Evolutionary conservation across 1,139 yeast species (phyloP).

Genomic region (Kurtzmaniella quercitrusa): DNA sequence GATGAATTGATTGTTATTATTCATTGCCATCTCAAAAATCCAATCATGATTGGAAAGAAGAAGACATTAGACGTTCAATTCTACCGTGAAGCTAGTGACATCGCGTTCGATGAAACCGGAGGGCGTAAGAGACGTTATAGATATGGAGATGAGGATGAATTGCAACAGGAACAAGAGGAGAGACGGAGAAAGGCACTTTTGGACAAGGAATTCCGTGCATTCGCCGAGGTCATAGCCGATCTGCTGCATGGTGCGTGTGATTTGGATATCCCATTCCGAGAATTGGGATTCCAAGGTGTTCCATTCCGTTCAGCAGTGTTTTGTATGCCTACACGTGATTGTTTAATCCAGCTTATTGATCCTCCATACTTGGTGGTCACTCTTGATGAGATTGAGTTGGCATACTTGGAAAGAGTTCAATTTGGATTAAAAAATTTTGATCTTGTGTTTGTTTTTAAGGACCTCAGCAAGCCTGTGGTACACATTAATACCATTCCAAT

Average conservation of each 20-base stretch:
- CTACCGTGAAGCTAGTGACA: constrained; percentile 94
- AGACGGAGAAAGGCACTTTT: constrained; percentile 85
- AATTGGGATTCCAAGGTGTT: constrained; percentile 95
- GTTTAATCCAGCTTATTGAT: constrained; percentile 88
- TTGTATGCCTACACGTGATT: constrained; percentile 96
- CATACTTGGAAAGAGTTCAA: constrained; percentile 94
- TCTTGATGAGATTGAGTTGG: constrained; percentile 87
- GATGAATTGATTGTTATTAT: constrained; percentile 90
- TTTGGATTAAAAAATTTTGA: constrained; percentile 96
- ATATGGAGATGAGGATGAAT: constrained; percentile 97
- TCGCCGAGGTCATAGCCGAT: constrained; percentile 88
- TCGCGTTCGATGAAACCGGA: constrained; percentile 96
- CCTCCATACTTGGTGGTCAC: constrained; percentile 94
- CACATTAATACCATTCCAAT: constrained; percentile 94
- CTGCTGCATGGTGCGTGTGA: constrained; percentile 78
- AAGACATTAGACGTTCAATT: constrained; percentile 95
- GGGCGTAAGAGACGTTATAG: constrained; percentile 85
- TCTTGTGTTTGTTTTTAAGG: constrained; percentile 91
- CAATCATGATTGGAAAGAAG: constrained; percentile 93
- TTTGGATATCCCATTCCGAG: constrained; percentile 92
- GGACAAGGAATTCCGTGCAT: constrained; percentile 86
- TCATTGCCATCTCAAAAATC: constrained; percentile 88
- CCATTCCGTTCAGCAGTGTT: constrained; percentile 92
- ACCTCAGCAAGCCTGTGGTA: constrained; percentile 79
- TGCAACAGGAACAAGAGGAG: constrained; percentile 98